Conservation (phyloP, 768 basidiomycete genomes). For the Daedaleopsis nitida region DNA sequence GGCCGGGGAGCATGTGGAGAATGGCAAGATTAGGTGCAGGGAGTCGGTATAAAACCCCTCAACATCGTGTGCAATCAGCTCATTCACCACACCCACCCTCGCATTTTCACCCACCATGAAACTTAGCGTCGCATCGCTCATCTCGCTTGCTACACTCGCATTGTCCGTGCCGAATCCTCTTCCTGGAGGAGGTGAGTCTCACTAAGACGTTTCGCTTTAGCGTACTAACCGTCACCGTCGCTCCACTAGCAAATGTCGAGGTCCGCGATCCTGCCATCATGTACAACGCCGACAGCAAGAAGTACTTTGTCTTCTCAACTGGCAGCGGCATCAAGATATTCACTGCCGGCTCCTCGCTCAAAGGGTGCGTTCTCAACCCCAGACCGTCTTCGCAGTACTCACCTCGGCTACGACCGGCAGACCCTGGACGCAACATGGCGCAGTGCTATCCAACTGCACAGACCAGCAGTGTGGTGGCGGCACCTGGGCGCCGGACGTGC, state of each 20-base stretch:
- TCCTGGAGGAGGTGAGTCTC: background rate
- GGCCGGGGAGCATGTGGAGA: too few relatives aligned
- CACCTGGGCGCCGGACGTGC: background rate
- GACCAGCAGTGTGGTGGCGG: background rate
- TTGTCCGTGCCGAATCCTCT: background rate
- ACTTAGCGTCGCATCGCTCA: background rate
- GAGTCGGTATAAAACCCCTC: too few relatives aligned
- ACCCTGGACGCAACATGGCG: background rate
- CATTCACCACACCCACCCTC: background rate
- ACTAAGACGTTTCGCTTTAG: too few relatives aligned
- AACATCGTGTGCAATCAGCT: too few relatives aligned
- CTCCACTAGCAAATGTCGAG: background rate
- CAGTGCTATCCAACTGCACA: background rate
- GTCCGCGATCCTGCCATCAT: background rate
- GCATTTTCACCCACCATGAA: background rate
- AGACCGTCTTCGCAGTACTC: too few relatives aligned
- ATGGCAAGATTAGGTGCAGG: too few relatives aligned
- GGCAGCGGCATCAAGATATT: background rate
- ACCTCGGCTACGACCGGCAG: background rate
- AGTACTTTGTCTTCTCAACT: background rate
- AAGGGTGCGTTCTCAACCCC: background rate
- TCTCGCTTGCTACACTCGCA: background rate
- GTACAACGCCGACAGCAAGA: background rate
- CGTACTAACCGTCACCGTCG: background rate
- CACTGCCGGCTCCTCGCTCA: conserved; percentile 1